Percentiles rank a stretch among this genome's conserved stretches.
phyloP scores from a whole-genome alignment of 805 yeast species.

The Saccharomycopsis microspora region DNA sequence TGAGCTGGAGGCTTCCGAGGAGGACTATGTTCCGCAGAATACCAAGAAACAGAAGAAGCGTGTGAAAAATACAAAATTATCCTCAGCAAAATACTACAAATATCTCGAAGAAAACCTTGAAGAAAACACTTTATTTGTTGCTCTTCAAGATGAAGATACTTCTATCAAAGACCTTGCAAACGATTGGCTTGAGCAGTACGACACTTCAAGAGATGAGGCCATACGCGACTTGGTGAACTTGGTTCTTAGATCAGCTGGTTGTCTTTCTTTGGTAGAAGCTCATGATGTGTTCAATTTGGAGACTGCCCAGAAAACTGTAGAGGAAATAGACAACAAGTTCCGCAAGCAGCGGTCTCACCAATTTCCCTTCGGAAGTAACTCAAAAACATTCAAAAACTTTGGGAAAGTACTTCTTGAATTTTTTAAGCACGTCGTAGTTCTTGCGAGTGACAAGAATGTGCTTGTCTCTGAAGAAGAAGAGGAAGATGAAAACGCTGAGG shows the following conservation, averaged over 20 bases:
- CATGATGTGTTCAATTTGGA: slow-evolving; percentile 69
- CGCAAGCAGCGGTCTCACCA: slow-evolving; percentile 53
- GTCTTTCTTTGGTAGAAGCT: slow-evolving; percentile 49
- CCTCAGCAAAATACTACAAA: slow-evolving; percentile 5
- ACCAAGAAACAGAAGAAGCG: background rate
- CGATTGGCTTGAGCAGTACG: slow-evolving; percentile 48
- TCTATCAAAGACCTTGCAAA: slow-evolving; percentile 41
- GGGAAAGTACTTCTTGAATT: slow-evolving; percentile 45
- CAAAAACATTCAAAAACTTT: slow-evolving; percentile 35
- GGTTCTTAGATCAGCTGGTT: slow-evolving; percentile 61
- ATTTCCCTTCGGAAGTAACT: slow-evolving; percentile 50
- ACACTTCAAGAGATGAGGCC: slow-evolving; percentile 31
- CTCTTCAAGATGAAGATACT: slow-evolving; percentile 35
- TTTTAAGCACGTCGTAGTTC: slow-evolving; percentile 36
- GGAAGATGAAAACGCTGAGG: slow-evolving; percentile 21
- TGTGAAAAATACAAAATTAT: background rate
- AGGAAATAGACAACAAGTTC: slow-evolving; percentile 57
- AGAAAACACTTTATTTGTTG: slow-evolving; percentile 38
- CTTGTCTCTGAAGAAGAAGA: slow-evolving; percentile 28
- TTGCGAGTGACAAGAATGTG: slow-evolving; percentile 51
- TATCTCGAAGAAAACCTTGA: slow-evolving; percentile 23
- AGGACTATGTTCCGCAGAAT: background rate
- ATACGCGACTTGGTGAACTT: slow-evolving; percentile 58
- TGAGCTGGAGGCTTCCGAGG: background rate
- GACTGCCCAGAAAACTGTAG: slow-evolving; percentile 61